phyloP scores from a whole-genome alignment of 257 asterid species.

The Lantana camara region DNA sequence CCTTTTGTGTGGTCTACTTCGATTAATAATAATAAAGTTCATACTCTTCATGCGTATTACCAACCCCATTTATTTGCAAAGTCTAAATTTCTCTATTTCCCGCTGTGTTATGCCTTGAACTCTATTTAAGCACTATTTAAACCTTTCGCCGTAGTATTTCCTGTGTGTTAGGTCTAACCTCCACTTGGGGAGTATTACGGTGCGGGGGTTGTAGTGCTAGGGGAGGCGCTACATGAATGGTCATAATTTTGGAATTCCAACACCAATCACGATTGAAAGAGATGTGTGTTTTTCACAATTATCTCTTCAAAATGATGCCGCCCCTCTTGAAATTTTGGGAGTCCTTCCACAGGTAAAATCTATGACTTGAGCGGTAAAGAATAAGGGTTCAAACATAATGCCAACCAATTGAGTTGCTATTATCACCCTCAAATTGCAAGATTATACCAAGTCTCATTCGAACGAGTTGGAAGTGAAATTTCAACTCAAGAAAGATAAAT shows the following conservation, averaged over 20 bases:
- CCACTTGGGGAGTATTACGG: too few species aligned
- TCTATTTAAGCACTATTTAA: too few species aligned
- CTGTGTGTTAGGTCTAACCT: too few species aligned
- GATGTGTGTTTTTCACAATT: slow-evolving; percentile 29
- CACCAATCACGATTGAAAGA: slow-evolving; percentile 30
- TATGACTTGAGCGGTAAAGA: slow-evolving; percentile 51
- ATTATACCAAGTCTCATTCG: slow-evolving; percentile 36
- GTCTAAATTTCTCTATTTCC: too few species aligned
- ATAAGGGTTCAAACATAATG: slow-evolving; percentile 29
- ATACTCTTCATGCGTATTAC: too few species aligned
- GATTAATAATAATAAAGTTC: too few species aligned
- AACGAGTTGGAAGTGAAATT: slow-evolving; percentile 48
- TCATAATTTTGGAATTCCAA: slow-evolving; percentile 24
- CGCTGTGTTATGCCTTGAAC: too few species aligned
- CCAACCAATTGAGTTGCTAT: slow-evolving; percentile 40
- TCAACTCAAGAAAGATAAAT: slow-evolving; percentile 44
- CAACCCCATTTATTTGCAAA: too few species aligned
- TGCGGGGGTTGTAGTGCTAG: too few species aligned
- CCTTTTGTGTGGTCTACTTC: too few species aligned
- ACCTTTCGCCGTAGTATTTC: too few species aligned
- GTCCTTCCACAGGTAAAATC: slow-evolving; percentile 48
- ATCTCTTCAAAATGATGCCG: slow-evolving; percentile 31
- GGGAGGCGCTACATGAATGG: too few species aligned
- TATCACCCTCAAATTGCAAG: slow-evolving; percentile 53
- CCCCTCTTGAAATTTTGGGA: slow-evolving; percentile 38